phyloP scores from a whole-genome alignment of 495 filamentous ascomycete genomes.

The Penicillium turbatum region DNA sequence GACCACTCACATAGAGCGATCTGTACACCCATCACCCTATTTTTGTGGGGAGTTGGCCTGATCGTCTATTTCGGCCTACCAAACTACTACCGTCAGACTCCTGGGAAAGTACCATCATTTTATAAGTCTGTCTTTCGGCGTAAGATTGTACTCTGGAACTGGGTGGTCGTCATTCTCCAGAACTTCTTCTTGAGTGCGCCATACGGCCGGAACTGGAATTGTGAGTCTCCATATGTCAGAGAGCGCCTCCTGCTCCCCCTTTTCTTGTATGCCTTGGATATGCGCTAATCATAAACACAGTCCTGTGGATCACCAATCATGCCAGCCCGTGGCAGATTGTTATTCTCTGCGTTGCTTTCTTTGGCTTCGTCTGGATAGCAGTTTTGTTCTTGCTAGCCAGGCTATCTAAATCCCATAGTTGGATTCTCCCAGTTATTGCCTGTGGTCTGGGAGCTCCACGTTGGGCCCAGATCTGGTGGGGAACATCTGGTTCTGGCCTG shows the following conservation, averaged over 20 bases:
- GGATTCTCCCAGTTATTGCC: conserved; percentile 49
- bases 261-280: neutral
- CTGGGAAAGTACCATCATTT: conserved; percentile 61
- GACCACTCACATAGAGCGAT: conserved; percentile 30
- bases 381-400: conserved; percentile 37
- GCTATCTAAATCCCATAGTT: conserved; percentile 45
- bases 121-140: conserved; percentile 45
- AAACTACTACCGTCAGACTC: conserved; percentile 54
- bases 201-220: conserved; percentile 49
- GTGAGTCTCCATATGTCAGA: conserved; percentile 25
- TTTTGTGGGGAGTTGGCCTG: conserved; percentile 42
- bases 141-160: conserved; percentile 51
- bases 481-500: conserved; percentile 42
- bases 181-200: conserved; percentile 50
- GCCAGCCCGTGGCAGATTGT: conserved; percentile 43
- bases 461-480: conserved; percentile 53
- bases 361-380: conserved; percentile 42
- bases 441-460: conserved; percentile 48
- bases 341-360: conserved; percentile 42
- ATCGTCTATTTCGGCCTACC: conserved; percentile 44
- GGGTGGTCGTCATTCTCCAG: conserved; percentile 44
- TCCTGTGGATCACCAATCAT: conserved; percentile 47
- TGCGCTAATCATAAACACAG: conserved; percentile 9
- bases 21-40: conserved; percentile 38
- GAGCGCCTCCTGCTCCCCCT: neutral